Percentiles rank a stretch among this genome's conserved stretches.
phyloP scores from a whole-genome alignment of 441 rosid genomes.

The Erodium trifolium region DNA sequence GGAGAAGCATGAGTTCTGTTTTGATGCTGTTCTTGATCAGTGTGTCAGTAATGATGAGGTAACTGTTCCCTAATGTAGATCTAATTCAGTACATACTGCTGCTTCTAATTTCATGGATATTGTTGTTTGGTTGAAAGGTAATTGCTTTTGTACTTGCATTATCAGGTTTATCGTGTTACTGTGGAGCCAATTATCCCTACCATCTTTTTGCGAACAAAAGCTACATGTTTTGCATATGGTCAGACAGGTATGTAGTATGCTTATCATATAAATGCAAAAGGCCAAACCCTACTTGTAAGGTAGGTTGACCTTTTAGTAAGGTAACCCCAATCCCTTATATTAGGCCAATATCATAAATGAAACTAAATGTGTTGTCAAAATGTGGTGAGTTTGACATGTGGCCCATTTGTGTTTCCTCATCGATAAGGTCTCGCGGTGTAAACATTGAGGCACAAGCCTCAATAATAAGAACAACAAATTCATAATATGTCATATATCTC shows the following conservation, averaged over 20 bases:
- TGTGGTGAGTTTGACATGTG: background rate
- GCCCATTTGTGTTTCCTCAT: background rate
- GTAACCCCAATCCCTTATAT: background rate
- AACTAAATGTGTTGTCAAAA: background rate
- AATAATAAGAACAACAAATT: too few relatives aligned
- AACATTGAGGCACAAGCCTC: too few relatives aligned
- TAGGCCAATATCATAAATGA: background rate
- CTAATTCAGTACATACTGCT: background rate
- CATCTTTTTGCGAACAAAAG: constrained; percentile 90
- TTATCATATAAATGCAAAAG: background rate
- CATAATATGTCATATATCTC: too few relatives aligned
- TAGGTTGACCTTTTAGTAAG: background rate
- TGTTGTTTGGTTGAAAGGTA: constrained; percentile 14
- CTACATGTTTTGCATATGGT: constrained; percentile 99
- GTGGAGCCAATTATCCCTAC: constrained; percentile 92
- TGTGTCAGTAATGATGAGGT: constrained; percentile 87
- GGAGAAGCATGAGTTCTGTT: constrained; percentile 96
- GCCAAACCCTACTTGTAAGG: background rate
- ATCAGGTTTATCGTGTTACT: constrained; percentile 81
- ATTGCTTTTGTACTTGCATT: constrained; percentile 18
- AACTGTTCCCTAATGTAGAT: constrained; percentile 15
- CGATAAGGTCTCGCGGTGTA: too few relatives aligned
- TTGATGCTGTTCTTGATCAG: constrained; percentile 95
- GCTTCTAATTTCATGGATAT: background rate
- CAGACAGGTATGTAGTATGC: constrained; percentile 67